Evolutionary conservation across 306 rosid genomes (phyloP).

Genomic region (Cucumis sativus): Cucumber_9930_V3 NC_026655.2:3216001-3216500

Average conservation of each 20-base stretch:
- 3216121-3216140: slow-evolving; percentile 31
- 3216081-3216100: slow-evolving; percentile 53
- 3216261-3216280: slow-evolving; percentile 83
- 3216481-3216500: slow-evolving; percentile 67
- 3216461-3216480: slow-evolving; percentile 68
- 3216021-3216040: slow-evolving; percentile 68
- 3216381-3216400: background rate
- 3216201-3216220: slow-evolving; percentile 72
- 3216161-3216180: slow-evolving; percentile 94
- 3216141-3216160: slow-evolving; percentile 57
- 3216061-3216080: slow-evolving; percentile 79
- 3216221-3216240: slow-evolving; percentile 93
- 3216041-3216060: slow-evolving; percentile 59
- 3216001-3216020: slow-evolving; percentile 56
- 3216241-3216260: slow-evolving; percentile 75
- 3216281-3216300: slow-evolving; percentile 73
- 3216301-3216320: slow-evolving; percentile 76
- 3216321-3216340: slow-evolving; percentile 70
- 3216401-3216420: background rate
- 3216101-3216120: slow-evolving; percentile 57
- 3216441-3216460: background rate
- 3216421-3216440: background rate
- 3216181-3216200: slow-evolving; percentile 69
- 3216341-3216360: slow-evolving; percentile 68
- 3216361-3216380: background rate